Conservation (phyloP, 2,329 filamentous ascomycete species). For the Xylaria sp. region DNA sequence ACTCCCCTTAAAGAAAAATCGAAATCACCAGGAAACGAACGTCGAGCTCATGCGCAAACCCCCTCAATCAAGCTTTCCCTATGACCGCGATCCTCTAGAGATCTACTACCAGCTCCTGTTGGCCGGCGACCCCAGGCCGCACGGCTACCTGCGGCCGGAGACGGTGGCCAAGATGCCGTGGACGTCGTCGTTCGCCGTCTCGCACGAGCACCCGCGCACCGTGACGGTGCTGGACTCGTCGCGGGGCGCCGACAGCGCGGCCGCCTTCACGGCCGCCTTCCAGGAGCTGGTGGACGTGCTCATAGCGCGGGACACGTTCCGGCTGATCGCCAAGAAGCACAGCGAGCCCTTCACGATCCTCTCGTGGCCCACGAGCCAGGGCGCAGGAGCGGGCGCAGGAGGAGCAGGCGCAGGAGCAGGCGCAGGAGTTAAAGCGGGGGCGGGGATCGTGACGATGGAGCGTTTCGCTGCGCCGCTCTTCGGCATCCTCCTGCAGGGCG, state of each 20-base stretch:
- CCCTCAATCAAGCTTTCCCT: conserved; percentile 55
- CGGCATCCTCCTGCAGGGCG: conserved; percentile 70
- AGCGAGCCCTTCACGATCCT: conserved; percentile 52
- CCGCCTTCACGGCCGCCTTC: conserved; percentile 48
- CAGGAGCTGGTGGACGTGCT: conserved; percentile 46
- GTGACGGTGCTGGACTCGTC: conserved; percentile 49
- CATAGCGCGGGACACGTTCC: conserved; percentile 47
- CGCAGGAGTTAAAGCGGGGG: no score
- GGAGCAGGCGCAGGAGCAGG: conserved; percentile 11
- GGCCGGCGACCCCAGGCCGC: conserved; percentile 56
- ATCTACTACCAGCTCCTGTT: conserved; percentile 59
- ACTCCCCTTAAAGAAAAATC: no score
- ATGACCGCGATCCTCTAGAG: conserved; percentile 46
- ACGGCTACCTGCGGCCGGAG: conserved; percentile 61
- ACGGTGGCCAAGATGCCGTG: conserved; percentile 60
- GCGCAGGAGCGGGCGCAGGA: conserved; percentile 15
- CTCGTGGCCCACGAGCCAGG: conserved; percentile 38
- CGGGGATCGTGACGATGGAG: conserved; percentile 38
- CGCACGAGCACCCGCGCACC: conserved; percentile 43
- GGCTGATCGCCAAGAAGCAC: conserved; percentile 46
- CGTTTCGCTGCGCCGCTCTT: conserved; percentile 68
- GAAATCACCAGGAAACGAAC: no score
- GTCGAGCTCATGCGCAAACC: conserved; percentile 13
- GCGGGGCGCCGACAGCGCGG: conserved; percentile 41
- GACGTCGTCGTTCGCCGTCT: conserved; percentile 51